Percentiles rank a stretch among this genome's conserved stretches.
Evolutionary conservation across 805 yeast species (phyloP).

Genomic region (Candida corydali): DNA sequence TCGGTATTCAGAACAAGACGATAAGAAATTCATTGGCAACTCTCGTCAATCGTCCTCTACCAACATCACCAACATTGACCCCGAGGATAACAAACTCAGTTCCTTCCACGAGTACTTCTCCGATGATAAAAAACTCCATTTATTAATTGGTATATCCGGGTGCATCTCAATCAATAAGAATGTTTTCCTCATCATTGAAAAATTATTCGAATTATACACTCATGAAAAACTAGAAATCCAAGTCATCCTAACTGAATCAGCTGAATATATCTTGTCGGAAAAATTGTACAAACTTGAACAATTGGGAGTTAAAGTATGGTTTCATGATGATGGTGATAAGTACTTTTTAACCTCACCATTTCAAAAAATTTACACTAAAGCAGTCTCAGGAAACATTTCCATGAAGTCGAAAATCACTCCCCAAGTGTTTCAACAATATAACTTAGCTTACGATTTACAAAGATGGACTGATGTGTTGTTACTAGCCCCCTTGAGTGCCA

Average conservation of each 20-base stretch:
- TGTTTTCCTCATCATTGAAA: conserved; percentile 19
- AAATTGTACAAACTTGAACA: conserved; percentile 17
- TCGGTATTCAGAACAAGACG: conserved; percentile 8
- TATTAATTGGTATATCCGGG: conserved; percentile 24
- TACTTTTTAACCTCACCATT: conserved; percentile 13
- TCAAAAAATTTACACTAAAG: conserved; percentile 9
- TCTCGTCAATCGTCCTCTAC: conserved; percentile 9
- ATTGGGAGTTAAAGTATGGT: conserved; percentile 23
- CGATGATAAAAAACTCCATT: conserved; percentile 15
- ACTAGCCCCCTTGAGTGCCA: conserved; percentile 22
- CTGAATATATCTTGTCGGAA: conserved; percentile 18
- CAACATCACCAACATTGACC: background rate
- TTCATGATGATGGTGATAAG: conserved; percentile 17
- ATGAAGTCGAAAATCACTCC: conserved; percentile 10
- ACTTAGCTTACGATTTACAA: conserved; percentile 17
- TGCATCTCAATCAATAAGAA: conserved; percentile 20
- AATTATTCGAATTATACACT: conserved; percentile 19
- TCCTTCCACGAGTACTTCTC: conserved; percentile 2
- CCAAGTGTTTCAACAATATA: conserved; percentile 12
- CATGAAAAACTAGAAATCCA: conserved; percentile 19
- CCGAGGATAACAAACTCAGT: background rate
- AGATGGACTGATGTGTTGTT: conserved; percentile 25
- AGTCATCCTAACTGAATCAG: conserved; percentile 20
- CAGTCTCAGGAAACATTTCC: conserved; percentile 3
- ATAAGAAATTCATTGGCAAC: conserved; percentile 11